These are phyloP conservation scores for Dactylonectria estremocensis DNA, from an alignment of 2,329 filamentous ascomycete species.

Conservation along the genomic window DNA sequence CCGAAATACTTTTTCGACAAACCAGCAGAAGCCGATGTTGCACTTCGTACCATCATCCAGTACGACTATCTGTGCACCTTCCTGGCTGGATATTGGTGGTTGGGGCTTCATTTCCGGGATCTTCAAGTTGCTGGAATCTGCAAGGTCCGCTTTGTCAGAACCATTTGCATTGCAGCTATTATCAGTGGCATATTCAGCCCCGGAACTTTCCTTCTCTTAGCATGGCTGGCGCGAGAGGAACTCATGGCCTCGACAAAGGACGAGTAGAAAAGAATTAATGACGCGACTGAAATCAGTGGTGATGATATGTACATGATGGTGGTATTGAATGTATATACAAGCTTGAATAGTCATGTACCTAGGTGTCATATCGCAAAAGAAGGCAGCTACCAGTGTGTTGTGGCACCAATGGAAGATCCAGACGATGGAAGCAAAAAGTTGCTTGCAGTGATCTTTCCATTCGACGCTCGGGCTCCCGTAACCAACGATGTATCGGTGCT, in stretches of 20 bases:
- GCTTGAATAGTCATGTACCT: background rate
- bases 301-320: background rate
- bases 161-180: conserved; percentile 4
- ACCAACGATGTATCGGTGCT: conserved; percentile 53
- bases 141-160: conserved; percentile 24
- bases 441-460: conserved; percentile 57
- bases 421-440: conserved; percentile 57
- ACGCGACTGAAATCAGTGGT: background rate
- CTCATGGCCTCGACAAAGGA: conserved; percentile 18
- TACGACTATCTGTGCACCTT: conserved; percentile 48
- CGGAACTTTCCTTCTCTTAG: conserved; percentile 33
- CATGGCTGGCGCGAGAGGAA: conserved; percentile 43
- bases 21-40: conserved; percentile 31
- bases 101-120: conserved; percentile 43
- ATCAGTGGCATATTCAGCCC: conserved; percentile 30
- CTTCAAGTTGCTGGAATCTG: conserved; percentile 39
- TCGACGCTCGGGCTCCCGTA: conserved; percentile 52
- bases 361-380: background rate
- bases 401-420: conserved; percentile 38
- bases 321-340: background rate
- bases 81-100: conserved; percentile 41
- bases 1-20: conserved; percentile 42
- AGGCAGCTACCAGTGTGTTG: conserved; percentile 25
- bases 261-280: background rate
- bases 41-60: conserved; percentile 45